Conservation (phyloP, 1,284 basidiomycete genomes). For the Naganishia sp. region DNA sequence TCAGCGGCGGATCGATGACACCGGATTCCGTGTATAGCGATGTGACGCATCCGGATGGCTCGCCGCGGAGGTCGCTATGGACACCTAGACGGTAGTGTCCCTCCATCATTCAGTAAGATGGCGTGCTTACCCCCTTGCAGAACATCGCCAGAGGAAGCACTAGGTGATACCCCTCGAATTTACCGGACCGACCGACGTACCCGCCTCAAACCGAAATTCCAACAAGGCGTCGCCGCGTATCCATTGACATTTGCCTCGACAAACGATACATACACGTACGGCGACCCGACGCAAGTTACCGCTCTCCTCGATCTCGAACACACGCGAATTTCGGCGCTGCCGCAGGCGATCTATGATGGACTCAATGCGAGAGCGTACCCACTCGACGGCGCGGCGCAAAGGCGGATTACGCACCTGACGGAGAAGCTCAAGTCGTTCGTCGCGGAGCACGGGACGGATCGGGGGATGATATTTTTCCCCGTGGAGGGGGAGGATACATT, state of each 20-base stretch:
- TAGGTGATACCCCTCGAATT: no score
- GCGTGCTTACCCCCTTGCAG: no score
- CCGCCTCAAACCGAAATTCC: neutral
- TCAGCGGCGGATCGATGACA: no score
- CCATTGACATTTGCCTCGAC: constrained; percentile 16
- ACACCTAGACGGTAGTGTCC: no score
- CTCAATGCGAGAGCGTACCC: neutral
- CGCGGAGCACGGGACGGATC: neutral
- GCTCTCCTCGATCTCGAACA: constrained; percentile 11
- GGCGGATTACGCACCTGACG: neutral
- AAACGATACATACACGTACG: constrained; percentile 10
- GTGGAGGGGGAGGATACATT: neutral
- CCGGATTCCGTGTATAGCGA: no score
- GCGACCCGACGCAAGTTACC: neutral
- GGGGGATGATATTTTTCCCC: neutral
- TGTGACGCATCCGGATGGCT: no score
- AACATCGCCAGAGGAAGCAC: no score
- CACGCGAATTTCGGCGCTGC: neutral
- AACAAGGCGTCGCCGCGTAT: constrained; percentile 7
- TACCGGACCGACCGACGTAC: no score
- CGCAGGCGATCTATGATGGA: neutral
- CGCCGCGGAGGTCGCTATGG: no score
- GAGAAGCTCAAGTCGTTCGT: neutral
- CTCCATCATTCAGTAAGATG: no score
- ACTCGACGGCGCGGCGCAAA: neutral